Evolutionary conservation across 2,329 filamentous ascomycete species (phyloP), one percentile per base, ranked within the genome.

Genomic region (Ophiostoma perfectum): DNA sequence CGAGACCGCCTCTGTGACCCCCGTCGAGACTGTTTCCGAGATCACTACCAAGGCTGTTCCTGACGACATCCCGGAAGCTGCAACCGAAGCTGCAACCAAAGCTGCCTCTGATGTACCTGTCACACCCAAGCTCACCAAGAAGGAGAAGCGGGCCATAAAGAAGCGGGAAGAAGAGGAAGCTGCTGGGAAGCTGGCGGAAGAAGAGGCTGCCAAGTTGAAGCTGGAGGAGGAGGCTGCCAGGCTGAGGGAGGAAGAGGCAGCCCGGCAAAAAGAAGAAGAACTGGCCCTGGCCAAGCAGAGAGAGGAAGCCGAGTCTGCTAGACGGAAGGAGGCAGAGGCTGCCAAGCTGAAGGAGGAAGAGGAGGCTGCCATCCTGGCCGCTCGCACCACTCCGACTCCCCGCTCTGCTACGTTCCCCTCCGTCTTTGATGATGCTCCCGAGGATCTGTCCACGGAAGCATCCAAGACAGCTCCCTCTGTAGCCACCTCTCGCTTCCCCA

Each of bases 401-500:
- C 60, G 60, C 39, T 63, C 60, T 14, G 38, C 60, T 11, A 64
- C 41, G 5, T 44, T 64, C 14, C 41, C 62, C 39, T 16, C 58
- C 38, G 18, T 39, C 16, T 18, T 63, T 18, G 60, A 42, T 3
- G 66, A 67, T 42, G 36, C 55, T 7, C 39, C 64, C 44, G 39
- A 27, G 14, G 42, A 49, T 11, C 67, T 44, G 2, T 5, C 41
- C 49, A 27, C 11, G 5, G 55, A 42, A 8, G 52, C 42, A 47
- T 36, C 5, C 41, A 62, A 49, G 67, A 8, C 49, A 9, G 18
- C 67, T 6, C 52, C 67, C 4, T 60, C 62, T 9, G 58, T 63
- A 7, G 44, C 68, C 1, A 62, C 64, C 9, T 63, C 68, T 5
- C 66, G 66, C 18, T 69, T 69, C 45, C 68, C 68, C 44, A 39